These are phyloP conservation scores for Casuarina glauca DNA, from an alignment of 306 rosid species.

Conservation along the genomic window DNA sequence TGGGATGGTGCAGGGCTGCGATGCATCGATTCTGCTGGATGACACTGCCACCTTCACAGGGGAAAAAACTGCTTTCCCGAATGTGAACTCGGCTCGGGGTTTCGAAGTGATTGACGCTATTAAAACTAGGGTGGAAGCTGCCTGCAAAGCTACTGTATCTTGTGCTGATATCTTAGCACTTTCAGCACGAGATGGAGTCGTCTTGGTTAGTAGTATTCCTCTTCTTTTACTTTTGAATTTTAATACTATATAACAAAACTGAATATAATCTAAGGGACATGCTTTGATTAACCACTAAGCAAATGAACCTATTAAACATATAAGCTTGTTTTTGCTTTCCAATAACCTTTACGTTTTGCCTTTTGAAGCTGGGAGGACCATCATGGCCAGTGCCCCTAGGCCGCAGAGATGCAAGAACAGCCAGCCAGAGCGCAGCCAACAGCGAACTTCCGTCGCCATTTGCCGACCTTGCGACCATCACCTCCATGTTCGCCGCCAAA, in stretches of 20 bases:
- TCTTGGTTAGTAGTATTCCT: constrained; percentile 33
- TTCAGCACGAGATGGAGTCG: constrained; percentile 68
- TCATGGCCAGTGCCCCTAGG: constrained; percentile 65
- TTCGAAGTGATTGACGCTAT: constrained; percentile 73
- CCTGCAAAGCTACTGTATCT: constrained; percentile 66
- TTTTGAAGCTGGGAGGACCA: constrained; percentile 69
- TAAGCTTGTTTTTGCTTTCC: too few species aligned
- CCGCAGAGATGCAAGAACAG: constrained; percentile 72
- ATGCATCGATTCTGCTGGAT: constrained; percentile 65
- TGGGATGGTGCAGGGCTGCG: constrained; percentile 57
- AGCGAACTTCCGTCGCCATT: constrained; percentile 54
- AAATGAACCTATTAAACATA: too few species aligned
- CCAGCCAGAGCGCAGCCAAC: constrained; percentile 63
- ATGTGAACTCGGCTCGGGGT: constrained; percentile 60
- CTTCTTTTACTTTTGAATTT: too few species aligned
- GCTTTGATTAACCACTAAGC: too few species aligned
- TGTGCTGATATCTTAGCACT: constrained; percentile 90
- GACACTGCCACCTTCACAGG: constrained; percentile 60
- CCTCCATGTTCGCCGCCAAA: constrained; percentile 35
- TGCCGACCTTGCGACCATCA: constrained; percentile 50
- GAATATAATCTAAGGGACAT: too few species aligned
- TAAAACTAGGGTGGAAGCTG: constrained; percentile 64
- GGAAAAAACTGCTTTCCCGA: constrained; percentile 69
- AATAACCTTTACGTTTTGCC: not conserved
- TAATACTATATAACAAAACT: too few species aligned